Percentiles rank a stretch among this genome's conserved stretches.
Conservation (phyloP, 805 yeast species). For the Candida multigemmis region DNA sequence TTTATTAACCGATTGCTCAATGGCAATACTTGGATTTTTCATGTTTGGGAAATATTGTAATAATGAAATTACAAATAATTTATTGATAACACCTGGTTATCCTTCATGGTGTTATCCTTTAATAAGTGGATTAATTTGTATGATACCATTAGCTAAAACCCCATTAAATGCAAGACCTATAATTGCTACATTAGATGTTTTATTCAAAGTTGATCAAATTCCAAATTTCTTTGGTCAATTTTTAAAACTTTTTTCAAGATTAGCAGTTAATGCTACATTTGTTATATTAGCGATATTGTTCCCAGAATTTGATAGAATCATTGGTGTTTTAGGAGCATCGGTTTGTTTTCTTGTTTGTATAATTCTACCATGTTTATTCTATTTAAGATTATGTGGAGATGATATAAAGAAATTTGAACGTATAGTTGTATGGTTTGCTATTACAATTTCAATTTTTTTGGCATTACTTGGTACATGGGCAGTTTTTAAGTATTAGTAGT, state of each 20-base stretch:
- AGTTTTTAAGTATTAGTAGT: constrained; percentile 9
- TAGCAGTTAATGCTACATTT: constrained; percentile 46
- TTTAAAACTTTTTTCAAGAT: constrained; percentile 12
- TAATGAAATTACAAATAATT: constrained; percentile 44
- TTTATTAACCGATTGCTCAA: constrained; percentile 47
- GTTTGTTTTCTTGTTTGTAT: constrained; percentile 75
- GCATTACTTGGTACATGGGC: constrained; percentile 58
- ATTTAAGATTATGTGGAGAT: constrained; percentile 44
- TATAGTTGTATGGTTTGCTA: constrained; percentile 30
- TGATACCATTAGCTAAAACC: constrained; percentile 76
- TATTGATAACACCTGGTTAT: constrained; percentile 37
- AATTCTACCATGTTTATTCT: constrained; percentile 68
- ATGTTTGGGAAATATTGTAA: constrained; percentile 44
- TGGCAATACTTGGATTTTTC: constrained; percentile 58
- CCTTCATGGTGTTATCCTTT: constrained; percentile 38
- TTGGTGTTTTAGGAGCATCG: constrained; percentile 76
- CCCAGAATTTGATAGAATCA: constrained; percentile 74
- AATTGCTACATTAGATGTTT: constrained; percentile 55
- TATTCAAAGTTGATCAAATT: constrained; percentile 26
- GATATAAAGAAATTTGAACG: constrained; percentile 33
- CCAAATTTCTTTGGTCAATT: constrained; percentile 5
- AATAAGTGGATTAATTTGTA: constrained; percentile 63
- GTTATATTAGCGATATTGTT: constrained; percentile 53
- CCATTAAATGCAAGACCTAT: constrained; percentile 82
- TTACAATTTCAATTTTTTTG: constrained; percentile 35